phyloP scores from a whole-genome alignment of 257 asterid genomes.

The Solanum piurae region DNA sequence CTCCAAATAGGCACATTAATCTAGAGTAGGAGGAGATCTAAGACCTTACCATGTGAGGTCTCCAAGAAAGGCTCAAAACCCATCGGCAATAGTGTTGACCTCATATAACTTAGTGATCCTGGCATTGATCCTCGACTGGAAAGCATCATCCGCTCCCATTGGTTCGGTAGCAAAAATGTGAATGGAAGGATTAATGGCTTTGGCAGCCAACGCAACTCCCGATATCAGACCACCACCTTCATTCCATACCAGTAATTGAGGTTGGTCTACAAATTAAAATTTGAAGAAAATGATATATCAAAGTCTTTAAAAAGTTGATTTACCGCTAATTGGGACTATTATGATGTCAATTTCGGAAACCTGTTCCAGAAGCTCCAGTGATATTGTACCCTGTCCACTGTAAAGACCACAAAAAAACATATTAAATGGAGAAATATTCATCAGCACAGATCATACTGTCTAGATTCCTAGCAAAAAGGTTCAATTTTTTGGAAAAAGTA shows the following conservation, averaged over 20 bases:
- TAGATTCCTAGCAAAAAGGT: not conserved
- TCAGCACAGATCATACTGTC: not conserved
- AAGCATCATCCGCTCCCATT: conserved; percentile 84
- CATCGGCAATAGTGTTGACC: conserved; percentile 80
- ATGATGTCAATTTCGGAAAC: conserved; percentile 65
- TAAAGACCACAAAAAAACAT: not conserved
- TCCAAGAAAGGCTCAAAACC: conserved; percentile 86
- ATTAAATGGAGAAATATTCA: not conserved
- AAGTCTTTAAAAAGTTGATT: not conserved
- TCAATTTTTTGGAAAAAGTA: not conserved
- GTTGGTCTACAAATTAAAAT: not conserved
- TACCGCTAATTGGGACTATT: conserved; percentile 81
- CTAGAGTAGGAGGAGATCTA: not conserved
- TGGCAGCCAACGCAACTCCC: conserved; percentile 86
- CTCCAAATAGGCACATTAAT: not conserved
- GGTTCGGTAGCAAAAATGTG: conserved; percentile 79
- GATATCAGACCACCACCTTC: conserved; percentile 90
- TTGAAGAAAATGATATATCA: not conserved
- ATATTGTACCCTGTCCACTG: conserved; percentile 90
- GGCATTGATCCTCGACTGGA: conserved; percentile 59
- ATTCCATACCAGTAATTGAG: not conserved
- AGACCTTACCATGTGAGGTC: conserved; percentile 66
- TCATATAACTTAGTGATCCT: conserved; percentile 48
- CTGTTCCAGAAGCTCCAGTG: conserved; percentile 81
- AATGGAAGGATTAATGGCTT: conserved; percentile 61